phyloP scores from a whole-genome alignment of 2,329 filamentous ascomycete genomes.

The Fusarium napiforme region DNA sequence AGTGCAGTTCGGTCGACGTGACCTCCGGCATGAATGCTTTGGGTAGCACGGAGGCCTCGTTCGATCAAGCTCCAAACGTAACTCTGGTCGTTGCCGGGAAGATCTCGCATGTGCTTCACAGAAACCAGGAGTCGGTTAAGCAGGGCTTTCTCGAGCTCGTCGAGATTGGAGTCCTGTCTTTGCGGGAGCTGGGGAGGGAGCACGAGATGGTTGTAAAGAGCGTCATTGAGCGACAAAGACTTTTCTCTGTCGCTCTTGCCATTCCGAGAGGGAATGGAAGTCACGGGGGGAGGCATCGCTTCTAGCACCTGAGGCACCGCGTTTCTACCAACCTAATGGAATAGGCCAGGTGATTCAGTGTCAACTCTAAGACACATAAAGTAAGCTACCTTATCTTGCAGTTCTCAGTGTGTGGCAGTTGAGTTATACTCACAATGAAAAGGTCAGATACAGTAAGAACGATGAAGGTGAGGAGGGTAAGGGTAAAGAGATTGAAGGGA shows the following conservation, averaged over 20 bases:
- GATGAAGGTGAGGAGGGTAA: background rate
- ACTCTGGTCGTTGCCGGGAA: constrained; percentile 19
- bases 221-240: constrained; percentile 24
- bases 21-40: constrained; percentile 25
- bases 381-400: background rate
- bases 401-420: background rate
- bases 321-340: background rate
- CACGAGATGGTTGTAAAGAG: constrained; percentile 41
- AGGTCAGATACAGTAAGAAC: background rate
- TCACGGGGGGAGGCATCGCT: background rate
- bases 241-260: background rate
- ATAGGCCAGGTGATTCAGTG: background rate
- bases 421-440: background rate
- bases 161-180: constrained; percentile 26
- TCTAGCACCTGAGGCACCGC: background rate
- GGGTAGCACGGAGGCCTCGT: constrained; percentile 36
- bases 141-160: constrained; percentile 25
- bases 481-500: background rate
- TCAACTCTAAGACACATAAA: background rate
- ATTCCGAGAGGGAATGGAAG: background rate
- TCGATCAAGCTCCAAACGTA: constrained; percentile 31
- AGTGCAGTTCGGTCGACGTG: constrained; percentile 33
- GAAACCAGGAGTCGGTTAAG: constrained; percentile 28
- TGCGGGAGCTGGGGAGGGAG: constrained; percentile 40
- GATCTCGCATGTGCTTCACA: constrained; percentile 28